A percentile compares a stretch with the other conserved stretches of the same genome.
phyloP scores from a whole-genome alignment of 1,284 basidiomycete genomes.

The Sanghuangporus weigelae region DNA sequence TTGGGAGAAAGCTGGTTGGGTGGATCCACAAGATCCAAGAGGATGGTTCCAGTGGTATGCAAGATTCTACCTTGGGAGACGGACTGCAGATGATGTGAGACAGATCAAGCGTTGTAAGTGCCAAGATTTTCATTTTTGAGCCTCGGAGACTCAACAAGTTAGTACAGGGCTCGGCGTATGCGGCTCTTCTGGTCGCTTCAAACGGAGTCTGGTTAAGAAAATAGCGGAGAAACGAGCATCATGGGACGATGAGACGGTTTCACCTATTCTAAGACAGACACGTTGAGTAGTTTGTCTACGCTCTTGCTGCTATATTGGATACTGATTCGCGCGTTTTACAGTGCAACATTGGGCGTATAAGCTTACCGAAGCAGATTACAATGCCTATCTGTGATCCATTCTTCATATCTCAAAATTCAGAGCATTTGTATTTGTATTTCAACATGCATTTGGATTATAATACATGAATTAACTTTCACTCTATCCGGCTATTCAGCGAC shows the following conservation, averaged over 20 bases:
- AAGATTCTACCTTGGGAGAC: slow-evolving; percentile 36
- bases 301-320: slow-evolving; percentile 12
- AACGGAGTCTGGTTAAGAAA: slow-evolving; percentile 33
- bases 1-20: slow-evolving; percentile 42
- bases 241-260: slow-evolving; percentile 27
- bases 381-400: slow-evolving; percentile 9
- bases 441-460: background rate
- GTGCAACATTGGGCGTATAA: slow-evolving; percentile 31
- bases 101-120: slow-evolving; percentile 36
- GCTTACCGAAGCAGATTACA: slow-evolving; percentile 25
- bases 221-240: slow-evolving; percentile 26
- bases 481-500: no score
- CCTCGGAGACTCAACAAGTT: background rate
- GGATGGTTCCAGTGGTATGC: slow-evolving; percentile 42
- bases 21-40: slow-evolving; percentile 34
- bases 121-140: background rate
- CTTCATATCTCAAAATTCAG: background rate
- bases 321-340: slow-evolving; percentile 11
- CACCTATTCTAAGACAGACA: slow-evolving; percentile 17
- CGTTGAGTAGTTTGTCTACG: slow-evolving; percentile 5
- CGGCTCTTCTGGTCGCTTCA: slow-evolving; percentile 34
- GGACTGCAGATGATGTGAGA: slow-evolving; percentile 36
- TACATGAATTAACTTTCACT: no score
- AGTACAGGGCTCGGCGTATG: slow-evolving; percentile 35
- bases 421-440: background rate